A percentile compares a stretch with the other conserved stretches of the same genome.
phyloP scores from a whole-genome alignment of 83 land plant genomes.

The Picea mariana region DNA sequence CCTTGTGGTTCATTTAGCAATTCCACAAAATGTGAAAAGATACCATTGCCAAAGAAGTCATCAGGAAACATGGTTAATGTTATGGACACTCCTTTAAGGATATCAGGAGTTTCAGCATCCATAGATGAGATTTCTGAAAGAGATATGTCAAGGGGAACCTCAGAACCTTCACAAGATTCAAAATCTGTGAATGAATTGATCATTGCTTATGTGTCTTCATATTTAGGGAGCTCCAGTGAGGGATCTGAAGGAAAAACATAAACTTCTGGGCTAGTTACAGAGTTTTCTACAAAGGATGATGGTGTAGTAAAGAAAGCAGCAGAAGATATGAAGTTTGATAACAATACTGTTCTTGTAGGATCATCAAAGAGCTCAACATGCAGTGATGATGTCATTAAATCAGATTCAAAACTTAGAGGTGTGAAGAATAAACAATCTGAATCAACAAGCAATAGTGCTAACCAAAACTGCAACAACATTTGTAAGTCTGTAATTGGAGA shows the following conservation, averaged over 20 bases:
- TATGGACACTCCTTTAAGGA: too few species aligned
- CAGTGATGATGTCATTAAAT: too few species aligned
- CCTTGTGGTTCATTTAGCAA: too few species aligned
- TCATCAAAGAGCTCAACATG: too few species aligned
- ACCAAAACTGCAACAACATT: background rate
- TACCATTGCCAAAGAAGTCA: too few species aligned
- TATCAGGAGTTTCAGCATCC: background rate
- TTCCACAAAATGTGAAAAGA: too few species aligned
- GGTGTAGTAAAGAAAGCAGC: background rate
- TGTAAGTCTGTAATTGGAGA: background rate
- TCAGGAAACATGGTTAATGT: too few species aligned
- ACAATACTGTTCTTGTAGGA: too few species aligned
- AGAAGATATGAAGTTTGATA: background rate
- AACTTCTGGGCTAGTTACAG: background rate
- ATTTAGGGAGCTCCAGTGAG: background rate
- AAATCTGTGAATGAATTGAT: background rate
- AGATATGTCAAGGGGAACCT: background rate
- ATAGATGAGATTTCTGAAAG: background rate
- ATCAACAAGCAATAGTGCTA: too few species aligned
- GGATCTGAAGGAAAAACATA: background rate
- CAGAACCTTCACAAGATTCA: constrained; percentile 3
- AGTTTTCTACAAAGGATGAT: background rate
- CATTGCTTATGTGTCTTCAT: background rate
- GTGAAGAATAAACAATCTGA: too few species aligned
- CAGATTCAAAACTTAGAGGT: too few species aligned